These are phyloP conservation scores for Paraphoma sp. DNA, from an alignment of 2,329 filamentous ascomycete genomes.

Conservation along the genomic window DNA sequence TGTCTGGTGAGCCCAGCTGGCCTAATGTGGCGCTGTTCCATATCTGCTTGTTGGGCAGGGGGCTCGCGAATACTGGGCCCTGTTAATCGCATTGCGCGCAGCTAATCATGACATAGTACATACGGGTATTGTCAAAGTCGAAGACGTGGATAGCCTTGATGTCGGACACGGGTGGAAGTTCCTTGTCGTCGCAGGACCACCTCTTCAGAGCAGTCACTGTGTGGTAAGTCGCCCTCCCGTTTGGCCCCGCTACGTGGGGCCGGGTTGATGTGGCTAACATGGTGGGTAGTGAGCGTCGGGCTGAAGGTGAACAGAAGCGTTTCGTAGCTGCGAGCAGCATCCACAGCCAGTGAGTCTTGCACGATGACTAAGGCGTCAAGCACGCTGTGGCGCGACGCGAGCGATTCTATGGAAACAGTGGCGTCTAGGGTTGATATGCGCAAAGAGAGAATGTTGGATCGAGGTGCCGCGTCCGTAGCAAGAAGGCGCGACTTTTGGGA, in stretches of 20 bases:
- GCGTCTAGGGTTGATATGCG: not conserved
- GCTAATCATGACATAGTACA: constrained; percentile 35
- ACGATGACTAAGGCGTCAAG: not conserved
- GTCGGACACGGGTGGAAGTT: constrained; percentile 72
- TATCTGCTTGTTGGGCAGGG: constrained; percentile 84
- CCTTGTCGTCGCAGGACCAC: constrained; percentile 80
- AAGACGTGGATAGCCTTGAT: constrained; percentile 89
- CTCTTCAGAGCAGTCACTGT: constrained; percentile 80
- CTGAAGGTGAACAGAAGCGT: constrained; percentile 19
- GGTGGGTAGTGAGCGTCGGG: constrained; percentile 30
- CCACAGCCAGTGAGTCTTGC: constrained; percentile 3
- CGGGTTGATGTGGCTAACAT: constrained; percentile 43
- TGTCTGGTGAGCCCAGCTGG: constrained; percentile 75
- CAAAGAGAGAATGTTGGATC: constrained; percentile 6
- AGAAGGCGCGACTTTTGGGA: not conserved
- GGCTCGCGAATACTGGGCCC: constrained; percentile 80
- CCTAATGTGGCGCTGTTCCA: constrained; percentile 84
- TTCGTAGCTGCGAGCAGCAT: constrained; percentile 35
- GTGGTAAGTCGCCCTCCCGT: constrained; percentile 38
- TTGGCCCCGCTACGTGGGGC: constrained; percentile 35
- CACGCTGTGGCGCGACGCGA: not conserved
- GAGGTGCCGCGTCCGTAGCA: not conserved
- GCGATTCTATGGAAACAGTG: not conserved
- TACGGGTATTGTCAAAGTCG: constrained; percentile 96
- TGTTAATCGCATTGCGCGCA: constrained; percentile 4